These are phyloP conservation scores for Pulveroboletus sp. DNA, from an alignment of 768 basidiomycete genomes.

Conservation along the genomic window DNA sequence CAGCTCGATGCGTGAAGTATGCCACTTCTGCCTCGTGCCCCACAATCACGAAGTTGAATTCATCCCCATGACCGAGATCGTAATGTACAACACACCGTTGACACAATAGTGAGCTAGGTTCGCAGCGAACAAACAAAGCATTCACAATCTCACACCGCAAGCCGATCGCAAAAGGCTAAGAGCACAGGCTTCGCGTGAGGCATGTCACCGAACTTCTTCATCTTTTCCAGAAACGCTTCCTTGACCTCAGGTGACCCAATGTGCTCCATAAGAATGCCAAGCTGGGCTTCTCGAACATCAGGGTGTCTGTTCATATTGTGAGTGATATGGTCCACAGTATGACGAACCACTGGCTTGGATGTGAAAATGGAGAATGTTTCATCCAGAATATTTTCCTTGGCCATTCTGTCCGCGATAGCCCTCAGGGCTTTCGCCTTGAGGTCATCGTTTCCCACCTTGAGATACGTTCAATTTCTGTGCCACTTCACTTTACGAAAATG, in stretches of 20 bases:
- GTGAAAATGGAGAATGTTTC: slow-evolving; percentile 30
- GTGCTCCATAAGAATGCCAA: slow-evolving; percentile 3
- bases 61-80: too few relatives aligned
- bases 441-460: slow-evolving; percentile 12
- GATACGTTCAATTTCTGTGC: background rate
- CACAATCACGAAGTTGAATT: too few relatives aligned
- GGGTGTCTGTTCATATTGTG: slow-evolving; percentile 5
- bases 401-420: slow-evolving; percentile 18
- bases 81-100: too few relatives aligned
- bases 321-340: background rate
- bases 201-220: background rate
- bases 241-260: background rate
- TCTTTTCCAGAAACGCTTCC: background rate
- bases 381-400: slow-evolving; percentile 18
- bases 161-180: background rate
- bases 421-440: slow-evolving; percentile 16
- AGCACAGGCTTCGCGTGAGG: slow-evolving; percentile 2
- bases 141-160: background rate
- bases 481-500: background rate
- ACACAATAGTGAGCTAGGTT: too few relatives aligned
- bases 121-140: background rate
- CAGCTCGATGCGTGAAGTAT: too few relatives aligned
- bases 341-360: slow-evolving; percentile 15
- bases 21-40: too few relatives aligned
- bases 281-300: slow-evolving; percentile 3